Evolutionary conservation across 176 grass and related monocot species (phyloP), one percentile per base, ranked within the genome.

Genomic region (Ensete glaucum): DNA sequence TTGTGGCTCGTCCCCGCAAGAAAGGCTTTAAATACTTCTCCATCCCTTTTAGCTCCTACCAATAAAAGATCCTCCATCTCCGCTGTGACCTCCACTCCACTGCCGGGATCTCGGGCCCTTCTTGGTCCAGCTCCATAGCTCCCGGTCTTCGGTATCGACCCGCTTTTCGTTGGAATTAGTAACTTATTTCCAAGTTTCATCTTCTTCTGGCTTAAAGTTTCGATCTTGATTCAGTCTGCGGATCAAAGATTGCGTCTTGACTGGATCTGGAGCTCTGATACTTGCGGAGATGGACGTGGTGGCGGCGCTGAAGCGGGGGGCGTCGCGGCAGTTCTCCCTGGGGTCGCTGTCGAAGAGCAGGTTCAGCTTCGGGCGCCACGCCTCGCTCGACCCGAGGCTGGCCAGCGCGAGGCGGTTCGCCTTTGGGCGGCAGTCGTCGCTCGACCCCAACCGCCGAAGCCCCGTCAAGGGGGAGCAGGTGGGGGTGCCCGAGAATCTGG

Each of bases 361-460:
- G 84, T 77, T 76, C 85, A 83, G 74, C 77, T 55, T 22, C 85
- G 78, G 52, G 76, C 60, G 24, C 83, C 15, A 23, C 22, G 62
- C 13, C 79, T 21, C 12, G 72, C 73, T 16, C 71, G 69, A 20
- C 73, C 64, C 56, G 78, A 85, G 64, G 66, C 43, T 50, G 4
- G 54, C 29, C 49, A 74, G 74, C 63, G 23, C 74, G 52, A 81
- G 85, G n/a, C 79, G 89, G 73, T 97, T 97, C 83, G 67, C 73
- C 52, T 81, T 92, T 72, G 90, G 90, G 16, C 87, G 93, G 81
- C 93, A 93, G 79, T 93, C 90, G 74, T 97, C 93, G 73, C 85
- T 97, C 24, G 93, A 97, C 77, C 93, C 93, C 59, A 93, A 87
- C 65, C 83, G 83, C 60, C 67, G 84, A 17, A 73, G 53, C 15